phyloP scores from a whole-genome alignment of 1,139 yeast genomes.

The Geotrichum candidum region DNA sequence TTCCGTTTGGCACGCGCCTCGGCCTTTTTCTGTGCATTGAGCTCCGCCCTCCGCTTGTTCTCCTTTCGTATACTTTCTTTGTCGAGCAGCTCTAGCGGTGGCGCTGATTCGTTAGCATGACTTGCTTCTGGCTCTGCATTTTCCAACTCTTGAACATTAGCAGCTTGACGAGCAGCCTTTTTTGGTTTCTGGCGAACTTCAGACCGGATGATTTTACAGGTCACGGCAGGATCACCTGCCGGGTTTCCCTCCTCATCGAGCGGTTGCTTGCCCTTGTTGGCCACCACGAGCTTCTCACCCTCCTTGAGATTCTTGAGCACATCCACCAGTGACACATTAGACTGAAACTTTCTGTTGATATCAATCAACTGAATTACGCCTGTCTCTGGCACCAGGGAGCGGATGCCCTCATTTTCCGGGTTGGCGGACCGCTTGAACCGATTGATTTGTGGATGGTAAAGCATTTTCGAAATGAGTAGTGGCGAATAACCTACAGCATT shows the following conservation, averaged over 20 bases:
- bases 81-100: background rate
- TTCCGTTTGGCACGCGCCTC: slow-evolving; percentile 17
- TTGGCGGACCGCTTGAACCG: background rate
- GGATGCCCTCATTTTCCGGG: slow-evolving; percentile 19
- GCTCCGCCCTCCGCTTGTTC: slow-evolving; percentile 10
- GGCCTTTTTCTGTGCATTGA: background rate
- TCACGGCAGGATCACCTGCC: slow-evolving; percentile 7
- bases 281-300: slow-evolving; percentile 23
- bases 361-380: slow-evolving; percentile 27
- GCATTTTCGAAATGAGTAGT: background rate
- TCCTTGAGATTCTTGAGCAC: slow-evolving; percentile 5
- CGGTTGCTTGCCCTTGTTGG: slow-evolving; percentile 18
- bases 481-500: background rate
- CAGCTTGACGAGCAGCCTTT: background rate
- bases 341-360: slow-evolving; percentile 19
- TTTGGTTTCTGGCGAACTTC: background rate
- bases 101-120: background rate
- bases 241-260: slow-evolving; percentile 18
- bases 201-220: slow-evolving; percentile 8
- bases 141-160: background rate
- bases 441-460: background rate
- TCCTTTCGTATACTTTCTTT: slow-evolving; percentile 14
- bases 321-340: slow-evolving; percentile 18
- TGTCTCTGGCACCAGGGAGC: slow-evolving; percentile 24
- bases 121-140: background rate